Conservation (phyloP, 1,284 basidiomycete genomes). For the Boletus semigastroideus region DNA sequence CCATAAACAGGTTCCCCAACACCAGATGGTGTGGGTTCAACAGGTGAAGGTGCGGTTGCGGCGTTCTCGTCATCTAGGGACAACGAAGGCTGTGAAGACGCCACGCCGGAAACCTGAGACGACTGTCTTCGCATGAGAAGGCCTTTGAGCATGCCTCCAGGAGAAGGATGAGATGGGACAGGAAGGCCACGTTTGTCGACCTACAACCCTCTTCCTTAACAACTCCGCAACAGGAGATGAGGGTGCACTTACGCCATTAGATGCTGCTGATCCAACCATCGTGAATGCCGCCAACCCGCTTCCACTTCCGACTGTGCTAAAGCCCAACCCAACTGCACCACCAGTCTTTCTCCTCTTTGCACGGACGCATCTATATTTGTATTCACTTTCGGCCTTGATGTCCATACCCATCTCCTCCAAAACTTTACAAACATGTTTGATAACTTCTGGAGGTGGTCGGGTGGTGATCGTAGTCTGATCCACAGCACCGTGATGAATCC, state of each 20-base stretch:
- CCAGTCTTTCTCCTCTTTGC: slow-evolving; percentile 66
- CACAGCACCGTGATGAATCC: slow-evolving; percentile 90
- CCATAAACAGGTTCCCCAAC: slow-evolving; percentile 71
- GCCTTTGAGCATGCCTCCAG: slow-evolving; percentile 80
- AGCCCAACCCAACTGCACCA: slow-evolving; percentile 38
- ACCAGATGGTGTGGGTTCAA: slow-evolving; percentile 33
- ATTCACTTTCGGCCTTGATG: slow-evolving; percentile 83
- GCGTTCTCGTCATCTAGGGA: slow-evolving; percentile 44
- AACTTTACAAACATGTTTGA: slow-evolving; percentile 79
- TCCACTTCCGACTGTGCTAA: slow-evolving; percentile 41
- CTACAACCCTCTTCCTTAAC: slow-evolving; percentile 38
- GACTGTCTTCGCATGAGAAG: slow-evolving; percentile 85
- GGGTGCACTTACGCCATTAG: slow-evolving; percentile 65
- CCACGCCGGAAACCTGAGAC: slow-evolving; percentile 60
- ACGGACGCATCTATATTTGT: slow-evolving; percentile 82
- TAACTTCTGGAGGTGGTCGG: slow-evolving; percentile 81
- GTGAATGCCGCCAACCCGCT: slow-evolving; percentile 70
- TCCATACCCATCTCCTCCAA: slow-evolving; percentile 91
- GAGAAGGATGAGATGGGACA: slow-evolving; percentile 67
- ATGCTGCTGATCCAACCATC: slow-evolving; percentile 75
- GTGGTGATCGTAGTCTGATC: slow-evolving; percentile 92
- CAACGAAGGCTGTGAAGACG: slow-evolving; percentile 34
- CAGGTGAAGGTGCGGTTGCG: slow-evolving; percentile 23
- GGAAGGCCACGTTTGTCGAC: slow-evolving; percentile 84
- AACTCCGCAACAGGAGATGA: neutral